Base-by-base conservation (phyloP, 805 yeast genomes). In the Scheffersomyces lignosus region DNA sequence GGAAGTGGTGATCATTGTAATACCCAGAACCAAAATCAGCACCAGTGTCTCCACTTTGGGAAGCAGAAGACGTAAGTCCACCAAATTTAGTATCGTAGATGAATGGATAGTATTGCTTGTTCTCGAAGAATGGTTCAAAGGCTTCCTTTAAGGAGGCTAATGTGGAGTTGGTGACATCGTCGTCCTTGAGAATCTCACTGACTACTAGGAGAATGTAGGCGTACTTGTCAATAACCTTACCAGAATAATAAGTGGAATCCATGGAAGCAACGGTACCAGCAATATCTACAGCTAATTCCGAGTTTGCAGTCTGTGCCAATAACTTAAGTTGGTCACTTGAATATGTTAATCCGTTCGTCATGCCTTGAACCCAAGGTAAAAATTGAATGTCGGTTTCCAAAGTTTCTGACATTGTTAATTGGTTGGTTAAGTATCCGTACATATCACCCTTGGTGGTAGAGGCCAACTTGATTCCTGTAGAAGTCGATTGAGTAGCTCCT, bases 1-100 rank as follows among this genome's bases (percentile, higher is more conserved):
- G 95, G 74, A 86, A 87, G 55, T 87, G 93, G 51, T 87, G 95
- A 52, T 87, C 95, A 49, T 87, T 86, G 62, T 86, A 87, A 56
- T 77, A 83, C 16, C 85, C 76, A 56, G 83, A 75, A 31, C 95
- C 95, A 56, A 72, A 87, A 51, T 80, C 83, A 27, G 70, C 70
- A 24, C 66, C 63, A 18, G 67, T 48, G 39, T 73, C 74, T 38
- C 77, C 76, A 34, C 54, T 42, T 44, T 68, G 67, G 15, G 71
- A 58, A 7, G 73, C 75, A 26, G 75, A 62, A 1, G 83, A 73
- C n/a, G 81, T 73, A 10, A 80, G 64, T 38, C 84, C 84, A 29
- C 71, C 70, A 50, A 62, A 78, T 40, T 60, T 71, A 5, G 81
- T 75, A 50, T 79, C 83, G 52, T 78, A 77, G 48, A 71, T 63